Evolutionary conservation across 331 rosid species (phyloP), one percentile per base, ranked within the genome.

Genomic region (Quercus tomentella): DNA sequence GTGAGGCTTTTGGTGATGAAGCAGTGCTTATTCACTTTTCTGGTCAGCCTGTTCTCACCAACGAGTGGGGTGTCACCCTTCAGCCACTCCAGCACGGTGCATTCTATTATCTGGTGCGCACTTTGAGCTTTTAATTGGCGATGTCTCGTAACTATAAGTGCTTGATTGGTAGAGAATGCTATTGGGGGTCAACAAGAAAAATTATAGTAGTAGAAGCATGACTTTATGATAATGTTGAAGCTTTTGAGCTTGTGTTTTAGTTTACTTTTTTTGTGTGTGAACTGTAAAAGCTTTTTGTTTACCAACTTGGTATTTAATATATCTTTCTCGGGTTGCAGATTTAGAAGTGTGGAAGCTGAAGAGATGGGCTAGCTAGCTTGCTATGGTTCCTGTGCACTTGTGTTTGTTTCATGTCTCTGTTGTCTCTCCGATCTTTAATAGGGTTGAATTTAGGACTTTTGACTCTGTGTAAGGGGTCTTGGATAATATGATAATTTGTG

Each of bases 1-100:
- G 97, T 2, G 98, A 86, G 84, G 96, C 98, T 18, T 93, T 95
- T 77, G 99, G 99, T 11, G 93, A 86, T 45, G 97, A 87, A 12
- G 94, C 87, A 22, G 93, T 91, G 16, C 94, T 95, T 43, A 79
- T 95, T 74, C 90, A 95, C 85, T 83, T 92, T 18, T 81, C 89
- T 74, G 98, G 99, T 72, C 99, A 89, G 62, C 96, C 97, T 6
- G 96, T 95, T 72, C 88, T 88, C 70, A 91, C 97, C 70, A 86
- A 95, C 76, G 92, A 93, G 49, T 95, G 98, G 96, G 99, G 99
- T 9, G 76, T 90, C 68, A 95, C 98, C 43, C 88, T 93, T 56
- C 98, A 91, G 70, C 82, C 97, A 23, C 98, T 95, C 74, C 93
- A 91, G 69, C 90, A 95, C 74, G 98, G 97, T 35, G 87, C 94